Base-by-base conservation (phyloP, 2,329 filamentous ascomycete species). In the Talaromyces sp. region DNA sequence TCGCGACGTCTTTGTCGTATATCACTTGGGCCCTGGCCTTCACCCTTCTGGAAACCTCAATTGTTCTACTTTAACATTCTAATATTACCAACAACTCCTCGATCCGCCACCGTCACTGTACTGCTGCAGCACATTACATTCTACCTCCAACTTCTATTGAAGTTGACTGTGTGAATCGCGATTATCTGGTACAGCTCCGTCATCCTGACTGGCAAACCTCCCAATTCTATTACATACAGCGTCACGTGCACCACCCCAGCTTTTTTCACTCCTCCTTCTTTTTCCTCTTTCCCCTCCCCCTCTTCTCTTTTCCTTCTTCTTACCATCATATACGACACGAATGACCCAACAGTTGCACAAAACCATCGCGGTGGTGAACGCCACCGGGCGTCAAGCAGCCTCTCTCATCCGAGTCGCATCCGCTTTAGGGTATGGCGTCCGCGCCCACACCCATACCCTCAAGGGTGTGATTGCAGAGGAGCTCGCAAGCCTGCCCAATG, bases 341-440 rank as follows among this genome's bases (percentile, higher is more conserved):
- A 80, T 79, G 78, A 77, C 77, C 71, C 77, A 77, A 73, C 66
- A 63, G 49, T 73, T 75, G 52, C 84, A 86, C 75, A 95, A 93
- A 82, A 95, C 91, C 63, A 92, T 96, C 73, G 94, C 93, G 75
- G 89, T 97, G 74, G 93, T 98, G 81, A 98, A 98, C 81, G 92
- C 92, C 75, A 94, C 92, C 76, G 95, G 95, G 74, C 91, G 95
- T 72, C 95, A 99, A 83, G 93, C 94, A 69, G 94, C 94, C 66
- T 97, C 93, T 66, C 88, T 99, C 73, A 95, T 97, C 72, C 90
- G 95, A 70, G 93, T 97, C 75, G 94, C 94, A 65, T 92, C 92
- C 52, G 95, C 95, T 66, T 90, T 98, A 64, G 95, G 95, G 70
- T 98, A 95, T 83, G 88, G 90, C 76, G 94, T 99, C 65, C 91